These are phyloP conservation scores for Lasiodiplodia gonubiensis DNA, from an alignment of 2,329 filamentous ascomycete species.

Conservation along the genomic window DNA sequence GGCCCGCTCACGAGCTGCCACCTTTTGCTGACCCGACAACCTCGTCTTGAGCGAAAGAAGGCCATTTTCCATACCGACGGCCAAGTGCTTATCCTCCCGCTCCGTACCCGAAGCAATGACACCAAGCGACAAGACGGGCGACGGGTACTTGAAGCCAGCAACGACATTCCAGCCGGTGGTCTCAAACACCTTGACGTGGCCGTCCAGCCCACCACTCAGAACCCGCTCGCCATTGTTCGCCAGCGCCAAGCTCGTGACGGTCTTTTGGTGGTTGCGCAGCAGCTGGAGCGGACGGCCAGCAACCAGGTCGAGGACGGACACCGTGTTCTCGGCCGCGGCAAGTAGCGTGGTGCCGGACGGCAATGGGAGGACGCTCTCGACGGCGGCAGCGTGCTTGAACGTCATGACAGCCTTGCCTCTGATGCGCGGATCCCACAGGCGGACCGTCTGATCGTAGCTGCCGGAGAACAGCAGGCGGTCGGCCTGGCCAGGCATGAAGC, in stretches of 20 bases:
- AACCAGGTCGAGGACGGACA: constrained; percentile 90
- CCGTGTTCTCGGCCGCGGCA: constrained; percentile 81
- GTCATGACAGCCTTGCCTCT: constrained; percentile 74
- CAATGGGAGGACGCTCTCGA: constrained; percentile 88
- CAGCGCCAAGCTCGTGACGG: constrained; percentile 83
- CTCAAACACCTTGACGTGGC: constrained; percentile 96
- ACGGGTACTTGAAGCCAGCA: constrained; percentile 90
- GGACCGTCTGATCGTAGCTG: constrained; percentile 92
- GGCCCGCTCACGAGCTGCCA: constrained; percentile 74
- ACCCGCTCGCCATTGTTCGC: constrained; percentile 82
- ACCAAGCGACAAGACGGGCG: constrained; percentile 82
- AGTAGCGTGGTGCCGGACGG: constrained; percentile 85
- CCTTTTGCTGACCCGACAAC: constrained; percentile 81
- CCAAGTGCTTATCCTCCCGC: constrained; percentile 86
- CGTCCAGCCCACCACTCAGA: constrained; percentile 87
- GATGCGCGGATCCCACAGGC: constrained; percentile 88
- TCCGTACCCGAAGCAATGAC: constrained; percentile 73
- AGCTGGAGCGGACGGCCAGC: constrained; percentile 86
- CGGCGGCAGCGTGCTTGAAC: constrained; percentile 89
- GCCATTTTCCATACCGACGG: constrained; percentile 92
- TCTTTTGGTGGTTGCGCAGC: constrained; percentile 96
- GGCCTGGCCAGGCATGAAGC: constrained; percentile 78
- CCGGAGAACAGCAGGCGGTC: constrained; percentile 82
- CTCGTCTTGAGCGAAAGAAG: constrained; percentile 89
- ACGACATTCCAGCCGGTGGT: constrained; percentile 95